Conservation (phyloP, 2,329 filamentous ascomycete species). For the Fusarium sp. region DNA sequence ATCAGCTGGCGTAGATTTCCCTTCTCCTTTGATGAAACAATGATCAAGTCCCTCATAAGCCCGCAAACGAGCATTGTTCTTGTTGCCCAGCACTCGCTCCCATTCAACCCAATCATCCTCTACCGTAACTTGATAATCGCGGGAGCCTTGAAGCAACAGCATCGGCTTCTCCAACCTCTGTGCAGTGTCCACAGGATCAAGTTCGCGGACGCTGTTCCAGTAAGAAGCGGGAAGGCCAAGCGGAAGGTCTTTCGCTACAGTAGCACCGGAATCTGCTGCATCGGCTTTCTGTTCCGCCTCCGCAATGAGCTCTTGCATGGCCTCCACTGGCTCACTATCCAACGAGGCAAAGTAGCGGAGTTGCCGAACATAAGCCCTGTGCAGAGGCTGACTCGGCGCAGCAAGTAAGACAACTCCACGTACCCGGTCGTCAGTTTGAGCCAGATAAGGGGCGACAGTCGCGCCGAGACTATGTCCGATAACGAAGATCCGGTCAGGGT, state of each 20-base stretch:
- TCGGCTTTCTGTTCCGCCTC: constrained; percentile 1
- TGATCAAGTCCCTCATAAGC: constrained; percentile 7
- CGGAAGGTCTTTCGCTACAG: neutral
- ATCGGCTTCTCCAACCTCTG: neutral
- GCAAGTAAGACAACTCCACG: neutral
- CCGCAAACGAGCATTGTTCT: neutral
- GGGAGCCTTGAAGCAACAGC: constrained; percentile 2
- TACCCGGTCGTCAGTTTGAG: neutral
- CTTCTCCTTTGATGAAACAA: constrained; percentile 4
- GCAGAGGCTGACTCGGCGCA: neutral
- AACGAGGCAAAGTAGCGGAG: constrained; percentile 13
- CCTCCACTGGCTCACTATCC: neutral
- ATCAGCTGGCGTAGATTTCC: neutral
- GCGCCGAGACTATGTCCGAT: constrained; percentile 10
- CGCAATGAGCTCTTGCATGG: neutral
- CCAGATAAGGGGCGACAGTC: neutral
- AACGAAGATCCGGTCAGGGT: neutral
- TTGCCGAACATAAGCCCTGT: neutral
- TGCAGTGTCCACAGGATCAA: neutral
- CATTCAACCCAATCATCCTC: neutral
- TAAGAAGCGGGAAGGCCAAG: constrained; percentile 5
- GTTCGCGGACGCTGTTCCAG: neutral
- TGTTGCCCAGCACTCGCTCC: neutral
- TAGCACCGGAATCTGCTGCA: neutral
- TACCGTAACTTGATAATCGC: constrained; percentile 6